A percentile compares a stretch with the other conserved stretches of the same genome.
These are phyloP conservation scores for Phytophthora chlamydospora DNA, from an alignment of 352 stramenopile genomes.

Conservation along the genomic window DNA sequence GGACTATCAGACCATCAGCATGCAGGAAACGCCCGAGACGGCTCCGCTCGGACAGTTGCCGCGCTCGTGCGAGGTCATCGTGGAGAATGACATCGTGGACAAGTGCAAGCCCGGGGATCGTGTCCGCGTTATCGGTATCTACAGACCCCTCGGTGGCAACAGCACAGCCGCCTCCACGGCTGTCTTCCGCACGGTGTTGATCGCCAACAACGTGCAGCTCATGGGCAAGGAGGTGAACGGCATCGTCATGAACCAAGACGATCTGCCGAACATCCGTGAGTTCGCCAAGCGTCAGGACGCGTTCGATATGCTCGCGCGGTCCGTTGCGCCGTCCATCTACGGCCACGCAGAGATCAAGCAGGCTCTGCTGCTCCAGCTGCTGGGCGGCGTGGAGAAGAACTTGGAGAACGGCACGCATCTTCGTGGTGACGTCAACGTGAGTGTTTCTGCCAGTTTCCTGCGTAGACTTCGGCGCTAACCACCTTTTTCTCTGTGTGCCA, in stretches of 20 bases:
- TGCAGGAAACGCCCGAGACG: slow-evolving; percentile 92
- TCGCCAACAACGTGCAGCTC: slow-evolving; percentile 97
- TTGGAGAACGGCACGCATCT: slow-evolving; percentile 99
- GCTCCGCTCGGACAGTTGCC: slow-evolving; percentile 97
- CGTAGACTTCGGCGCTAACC: neutral
- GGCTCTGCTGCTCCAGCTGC: slow-evolving; percentile 80
- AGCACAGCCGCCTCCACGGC: slow-evolving; percentile 81
- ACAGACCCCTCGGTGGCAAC: slow-evolving; percentile 90
- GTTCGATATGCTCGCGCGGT: slow-evolving; percentile 94
- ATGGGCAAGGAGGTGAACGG: slow-evolving; percentile 94
- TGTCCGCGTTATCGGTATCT: slow-evolving; percentile 95
- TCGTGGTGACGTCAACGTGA: slow-evolving; percentile 98
- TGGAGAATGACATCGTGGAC: slow-evolving; percentile 99
- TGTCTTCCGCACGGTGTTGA: slow-evolving; percentile 96
- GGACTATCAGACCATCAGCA: slow-evolving; percentile 96
- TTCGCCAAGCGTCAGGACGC: slow-evolving; percentile 91
- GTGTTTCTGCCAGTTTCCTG: slow-evolving; percentile 6
- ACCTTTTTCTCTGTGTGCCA: slow-evolving; percentile 21
- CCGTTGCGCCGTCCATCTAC: slow-evolving; percentile 98
- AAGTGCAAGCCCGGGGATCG: slow-evolving; percentile 98
- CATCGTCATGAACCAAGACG: slow-evolving; percentile 91
- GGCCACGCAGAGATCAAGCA: slow-evolving; percentile 99
- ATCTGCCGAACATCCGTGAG: slow-evolving; percentile 93
- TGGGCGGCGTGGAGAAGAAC: slow-evolving; percentile 96
- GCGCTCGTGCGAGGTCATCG: slow-evolving; percentile 96